Evolutionary conservation across 768 basidiomycete genomes (phyloP), one percentile per base, ranked within the genome.

Genomic region (Suillus discolor): DNA sequence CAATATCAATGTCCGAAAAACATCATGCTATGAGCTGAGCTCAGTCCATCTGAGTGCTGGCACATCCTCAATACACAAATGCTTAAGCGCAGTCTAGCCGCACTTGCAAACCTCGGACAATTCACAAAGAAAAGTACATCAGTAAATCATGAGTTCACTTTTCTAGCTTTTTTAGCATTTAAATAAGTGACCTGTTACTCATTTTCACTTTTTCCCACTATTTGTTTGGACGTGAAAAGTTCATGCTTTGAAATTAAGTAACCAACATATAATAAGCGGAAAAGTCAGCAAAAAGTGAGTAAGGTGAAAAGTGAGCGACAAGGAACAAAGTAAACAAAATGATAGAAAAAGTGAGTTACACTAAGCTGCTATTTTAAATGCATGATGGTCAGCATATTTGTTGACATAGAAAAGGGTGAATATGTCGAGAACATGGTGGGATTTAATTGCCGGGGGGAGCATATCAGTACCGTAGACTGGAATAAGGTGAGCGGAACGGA

Each of bases 381-480:
- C 62, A 65, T 80, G 79, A 66, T 80, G 79, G 45, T 80, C 79
- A 15, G 72, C 65, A 61, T 72, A 79, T 7, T 44, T 44, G 42
- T 44, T 44, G 42, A 44, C 42, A 20, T 44, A 18, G 42, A 44
- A 44, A 44, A 44, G 42, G 42, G 18, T 44, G 42, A 44, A 44
- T 44, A 44, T 44, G 42, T 44, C 7, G 8, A 44, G 42, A 20
- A 44, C n/a, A n/a, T n/a, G n/a, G n/a, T n/a, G n/a, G n/a, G n/a
- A n/a, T n/a, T n/a, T n/a, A n/a, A n/a, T n/a, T n/a, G n/a, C n/a
- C n/a, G n/a, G n/a, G n/a, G n/a, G n/a, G n/a, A n/a, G n/a, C n/a
- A n/a, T n/a, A n/a, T n/a, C n/a, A n/a, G n/a, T n/a, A n/a, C n/a
- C n/a, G n/a, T 28, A 28, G 31, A 70, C 64, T 18, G 70, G 71